Percentiles rank a stretch among this genome's conserved stretches.
phyloP scores from a whole-genome alignment of 1,284 basidiomycete genomes.

The Mycena citricolor region DNA sequence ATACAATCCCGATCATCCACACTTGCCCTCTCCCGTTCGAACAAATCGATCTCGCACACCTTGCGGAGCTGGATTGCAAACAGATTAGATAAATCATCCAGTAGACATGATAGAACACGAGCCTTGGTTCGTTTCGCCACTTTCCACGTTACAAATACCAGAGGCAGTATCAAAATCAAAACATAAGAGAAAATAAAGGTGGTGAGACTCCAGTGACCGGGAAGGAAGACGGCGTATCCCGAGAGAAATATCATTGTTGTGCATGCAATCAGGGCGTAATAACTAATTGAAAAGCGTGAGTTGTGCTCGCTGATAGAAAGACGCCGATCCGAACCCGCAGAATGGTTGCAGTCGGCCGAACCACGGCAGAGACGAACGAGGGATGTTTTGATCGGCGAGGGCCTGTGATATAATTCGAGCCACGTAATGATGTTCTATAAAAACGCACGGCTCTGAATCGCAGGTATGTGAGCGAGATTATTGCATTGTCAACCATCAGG shows the following conservation, averaged over 20 bases:
- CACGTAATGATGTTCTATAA: too few species aligned
- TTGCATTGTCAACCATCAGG: conserved; percentile 42
- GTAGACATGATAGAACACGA: too few species aligned
- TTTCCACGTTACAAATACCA: conserved; percentile 5
- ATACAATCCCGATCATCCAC: too few species aligned
- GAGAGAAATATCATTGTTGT: conserved; percentile 50
- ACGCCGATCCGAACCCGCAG: conserved; percentile 39
- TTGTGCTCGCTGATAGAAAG: neutral
- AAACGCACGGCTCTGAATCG: too few species aligned
- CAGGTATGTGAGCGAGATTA: conserved; percentile 43
- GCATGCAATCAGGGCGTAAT: conserved; percentile 41
- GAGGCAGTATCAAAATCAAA: conserved; percentile 36
- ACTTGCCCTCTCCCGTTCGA: too few species aligned
- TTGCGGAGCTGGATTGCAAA: too few species aligned
- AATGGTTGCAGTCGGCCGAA: conserved; percentile 45
- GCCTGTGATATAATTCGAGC: too few species aligned
- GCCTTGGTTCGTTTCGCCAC: conserved; percentile 1
- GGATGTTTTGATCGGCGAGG: conserved; percentile 58
- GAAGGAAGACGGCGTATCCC: conserved; percentile 54
- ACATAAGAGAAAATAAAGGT: conserved; percentile 56
- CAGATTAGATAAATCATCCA: too few species aligned
- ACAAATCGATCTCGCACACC: too few species aligned
- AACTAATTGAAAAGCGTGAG: conserved; percentile 32
- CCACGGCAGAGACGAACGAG: conserved; percentile 55
- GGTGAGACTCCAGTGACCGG: conserved; percentile 48